Evolutionary conservation across 768 basidiomycete genomes (phyloP).

Genomic region (Lentinula sp.): DNA sequence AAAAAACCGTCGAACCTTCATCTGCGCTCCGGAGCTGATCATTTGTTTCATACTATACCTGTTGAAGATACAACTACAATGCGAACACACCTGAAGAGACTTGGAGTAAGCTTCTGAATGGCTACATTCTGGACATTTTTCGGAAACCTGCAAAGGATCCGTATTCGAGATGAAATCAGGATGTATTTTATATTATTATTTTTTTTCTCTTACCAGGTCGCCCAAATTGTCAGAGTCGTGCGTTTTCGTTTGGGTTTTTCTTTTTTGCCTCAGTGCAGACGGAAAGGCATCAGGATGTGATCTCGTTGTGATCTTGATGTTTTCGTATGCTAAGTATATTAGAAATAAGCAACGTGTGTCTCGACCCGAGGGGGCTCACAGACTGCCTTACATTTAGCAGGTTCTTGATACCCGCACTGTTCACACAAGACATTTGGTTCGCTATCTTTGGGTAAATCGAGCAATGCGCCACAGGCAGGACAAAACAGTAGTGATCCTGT

Average conservation of each 20-base stretch:
- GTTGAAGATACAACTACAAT: background rate
- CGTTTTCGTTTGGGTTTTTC: constrained; percentile 82
- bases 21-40: constrained; percentile 80
- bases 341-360: background rate
- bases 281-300: constrained; percentile 96
- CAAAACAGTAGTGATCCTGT: constrained; percentile 92
- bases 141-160: constrained; percentile 55
- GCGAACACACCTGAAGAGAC: constrained; percentile 67
- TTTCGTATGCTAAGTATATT: constrained; percentile 82
- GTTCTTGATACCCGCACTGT: constrained; percentile 83
- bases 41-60: background rate
- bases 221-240: constrained; percentile 69
- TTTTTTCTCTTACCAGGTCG: constrained; percentile 29
- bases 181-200: background rate
- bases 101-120: constrained; percentile 83
- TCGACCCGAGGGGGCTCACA: background rate
- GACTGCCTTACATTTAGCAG: constrained; percentile 63
- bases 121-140: constrained; percentile 86
- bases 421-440: constrained; percentile 77
- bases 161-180: background rate
- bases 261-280: constrained; percentile 76
- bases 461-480: constrained; percentile 85
- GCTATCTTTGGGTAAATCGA: constrained; percentile 72
- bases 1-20: constrained; percentile 92
- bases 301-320: constrained; percentile 81